phyloP scores from a whole-genome alignment of 306 rosid genomes.

The Luffa aegyptiaca region DNA sequence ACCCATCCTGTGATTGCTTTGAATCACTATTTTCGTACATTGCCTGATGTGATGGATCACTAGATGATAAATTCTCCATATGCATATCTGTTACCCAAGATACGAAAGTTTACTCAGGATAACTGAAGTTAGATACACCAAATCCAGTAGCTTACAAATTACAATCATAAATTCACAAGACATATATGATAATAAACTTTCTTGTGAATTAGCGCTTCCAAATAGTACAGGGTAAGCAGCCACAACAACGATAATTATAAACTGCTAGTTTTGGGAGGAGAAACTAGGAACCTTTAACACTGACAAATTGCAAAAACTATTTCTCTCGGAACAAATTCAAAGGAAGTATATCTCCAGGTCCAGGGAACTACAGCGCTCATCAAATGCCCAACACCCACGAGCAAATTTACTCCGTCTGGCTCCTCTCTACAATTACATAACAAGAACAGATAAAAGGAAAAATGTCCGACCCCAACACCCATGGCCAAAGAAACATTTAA shows the following conservation, averaged over 20 bases:
- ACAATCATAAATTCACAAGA: background rate
- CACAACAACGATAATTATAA: background rate
- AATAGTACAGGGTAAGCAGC: background rate
- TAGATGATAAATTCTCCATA: conserved; percentile 32
- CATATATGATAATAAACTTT: background rate
- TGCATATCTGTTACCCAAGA: conserved; percentile 10
- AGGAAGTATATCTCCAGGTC: background rate
- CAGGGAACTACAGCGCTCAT: background rate
- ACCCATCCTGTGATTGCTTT: conserved; percentile 25
- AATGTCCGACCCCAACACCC: background rate
- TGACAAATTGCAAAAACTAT: background rate
- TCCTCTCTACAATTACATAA: background rate
- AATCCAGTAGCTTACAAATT: background rate
- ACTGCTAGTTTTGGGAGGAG: background rate
- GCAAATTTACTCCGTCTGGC: background rate
- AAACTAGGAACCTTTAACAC: background rate
- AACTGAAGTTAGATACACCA: background rate
- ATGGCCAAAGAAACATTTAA: background rate
- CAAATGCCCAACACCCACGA: background rate
- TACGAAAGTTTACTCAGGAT: background rate
- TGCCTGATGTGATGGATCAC: conserved; percentile 30
- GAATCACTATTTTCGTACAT: conserved; percentile 24
- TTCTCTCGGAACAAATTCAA: background rate
- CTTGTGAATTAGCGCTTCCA: background rate
- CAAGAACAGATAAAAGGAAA: background rate